These are phyloP conservation scores for Fraxinus sp. DNA, from an alignment of 305 asterid species.

Conservation along the genomic window DNA sequence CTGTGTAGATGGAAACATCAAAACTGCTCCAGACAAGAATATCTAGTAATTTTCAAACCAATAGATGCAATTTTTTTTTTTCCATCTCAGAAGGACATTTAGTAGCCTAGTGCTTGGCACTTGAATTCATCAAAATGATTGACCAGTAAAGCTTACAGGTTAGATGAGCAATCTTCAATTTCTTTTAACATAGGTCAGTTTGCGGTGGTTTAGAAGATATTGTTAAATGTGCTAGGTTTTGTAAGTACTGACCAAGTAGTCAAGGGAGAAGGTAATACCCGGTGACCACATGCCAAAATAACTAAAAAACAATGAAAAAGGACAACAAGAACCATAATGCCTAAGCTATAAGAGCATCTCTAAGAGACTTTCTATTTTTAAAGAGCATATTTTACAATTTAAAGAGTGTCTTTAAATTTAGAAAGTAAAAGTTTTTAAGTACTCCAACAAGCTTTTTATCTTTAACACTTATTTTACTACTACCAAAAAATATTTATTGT, in stretches of 20 bases:
- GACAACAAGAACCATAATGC: background rate
- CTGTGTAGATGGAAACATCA: background rate
- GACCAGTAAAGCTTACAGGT: slow-evolving; percentile 5
- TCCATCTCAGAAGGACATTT: background rate
- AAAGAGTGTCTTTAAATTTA: no score
- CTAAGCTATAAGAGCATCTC: background rate
- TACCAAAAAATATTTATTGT: no score
- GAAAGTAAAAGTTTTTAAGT: no score
- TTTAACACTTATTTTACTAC: no score
- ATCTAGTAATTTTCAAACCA: background rate
- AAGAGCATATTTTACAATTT: no score
- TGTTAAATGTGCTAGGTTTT: slow-evolving; percentile 1
- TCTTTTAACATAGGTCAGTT: slow-evolving; percentile 3
- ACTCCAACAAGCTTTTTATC: no score
- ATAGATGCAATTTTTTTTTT: background rate
- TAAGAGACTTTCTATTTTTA: no score
- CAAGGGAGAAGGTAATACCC: background rate
- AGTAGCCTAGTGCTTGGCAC: slow-evolving; percentile 7
- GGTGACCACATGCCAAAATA: slow-evolving; percentile 11
- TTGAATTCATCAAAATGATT: background rate
- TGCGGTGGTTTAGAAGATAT: slow-evolving; percentile 1
- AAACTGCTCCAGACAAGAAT: background rate
- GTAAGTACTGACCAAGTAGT: background rate
- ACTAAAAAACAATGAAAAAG: background rate
- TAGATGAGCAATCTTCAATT: slow-evolving; percentile 8